Evolutionary conservation across 306 rosid genomes (phyloP).

Genomic region (Canavalia ensiformis): DNA sequence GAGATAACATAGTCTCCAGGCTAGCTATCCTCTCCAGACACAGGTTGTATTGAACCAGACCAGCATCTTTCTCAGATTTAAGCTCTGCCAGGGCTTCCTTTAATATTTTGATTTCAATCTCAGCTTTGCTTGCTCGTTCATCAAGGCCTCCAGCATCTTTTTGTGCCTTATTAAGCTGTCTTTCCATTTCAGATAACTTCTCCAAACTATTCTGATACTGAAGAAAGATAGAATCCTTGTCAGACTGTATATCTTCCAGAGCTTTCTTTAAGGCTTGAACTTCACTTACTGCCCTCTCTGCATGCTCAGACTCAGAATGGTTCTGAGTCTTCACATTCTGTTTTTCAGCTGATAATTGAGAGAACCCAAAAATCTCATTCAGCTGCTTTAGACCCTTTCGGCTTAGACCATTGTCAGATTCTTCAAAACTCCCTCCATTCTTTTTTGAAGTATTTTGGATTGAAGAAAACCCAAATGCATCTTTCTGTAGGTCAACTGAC

Average conservation of each 20-base stretch:
- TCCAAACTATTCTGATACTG: constrained; percentile 79
- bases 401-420: constrained; percentile 53
- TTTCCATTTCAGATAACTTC: constrained; percentile 72
- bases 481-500: constrained; percentile 67
- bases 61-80: constrained; percentile 73
- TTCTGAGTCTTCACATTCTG: constrained; percentile 56
- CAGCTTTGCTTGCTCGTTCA: constrained; percentile 89
- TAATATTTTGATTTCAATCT: constrained; percentile 78
- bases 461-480: constrained; percentile 60
- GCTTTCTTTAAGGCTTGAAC: constrained; percentile 69
- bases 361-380: constrained; percentile 60
- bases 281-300: constrained; percentile 69
- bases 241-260: constrained; percentile 71
- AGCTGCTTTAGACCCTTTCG: constrained; percentile 84
- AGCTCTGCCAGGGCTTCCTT: constrained; percentile 78
- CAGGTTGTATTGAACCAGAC: constrained; percentile 71
- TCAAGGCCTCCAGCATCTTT: constrained; percentile 73
- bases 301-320: constrained; percentile 61
- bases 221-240: constrained; percentile 78
- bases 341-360: constrained; percentile 59
- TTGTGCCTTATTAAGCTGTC: constrained; percentile 67
- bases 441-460: constrained; percentile 51
- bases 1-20: constrained; percentile 65
- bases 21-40: constrained; percentile 77
- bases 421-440: constrained; percentile 57